phyloP scores from a whole-genome alignment of 179 eudicot genomes.

The Dionaea muscipula region DNA sequence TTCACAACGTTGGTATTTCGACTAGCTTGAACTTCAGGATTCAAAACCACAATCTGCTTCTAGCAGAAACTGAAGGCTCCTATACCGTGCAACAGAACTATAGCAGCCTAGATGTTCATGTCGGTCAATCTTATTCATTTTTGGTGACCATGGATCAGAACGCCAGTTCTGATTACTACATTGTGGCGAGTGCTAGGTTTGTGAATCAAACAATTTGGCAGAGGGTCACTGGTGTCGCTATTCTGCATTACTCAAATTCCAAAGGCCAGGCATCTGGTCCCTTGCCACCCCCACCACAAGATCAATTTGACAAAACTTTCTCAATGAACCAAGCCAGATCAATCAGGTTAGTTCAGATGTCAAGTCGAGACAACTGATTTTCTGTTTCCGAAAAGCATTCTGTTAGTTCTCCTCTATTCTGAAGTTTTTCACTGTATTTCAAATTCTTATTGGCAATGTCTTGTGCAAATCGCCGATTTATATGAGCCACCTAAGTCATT shows the following conservation, averaged over 20 bases:
- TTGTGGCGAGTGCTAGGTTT: conserved; percentile 88
- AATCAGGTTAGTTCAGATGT: conserved; percentile 79
- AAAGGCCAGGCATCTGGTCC: conserved; percentile 74
- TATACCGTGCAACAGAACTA: conserved; percentile 66
- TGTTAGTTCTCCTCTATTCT: too few relatives aligned
- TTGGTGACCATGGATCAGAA: conserved; percentile 94
- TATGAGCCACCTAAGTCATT: too few relatives aligned
- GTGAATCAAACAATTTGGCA: conserved; percentile 71
- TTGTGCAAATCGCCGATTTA: too few relatives aligned
- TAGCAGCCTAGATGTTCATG: conserved; percentile 71
- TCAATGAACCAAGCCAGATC: conserved; percentile 71
- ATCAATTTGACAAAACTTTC: conserved; percentile 49
- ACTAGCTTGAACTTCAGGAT: conserved; percentile 80
- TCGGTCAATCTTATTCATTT: conserved; percentile 90
- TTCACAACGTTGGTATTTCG: conserved; percentile 76
- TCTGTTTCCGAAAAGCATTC: too few relatives aligned
- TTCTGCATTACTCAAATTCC: conserved; percentile 80
- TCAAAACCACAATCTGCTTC: conserved; percentile 62
- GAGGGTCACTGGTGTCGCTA: conserved; percentile 82
- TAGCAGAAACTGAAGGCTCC: conserved; percentile 81
- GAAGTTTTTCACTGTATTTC: too few relatives aligned
- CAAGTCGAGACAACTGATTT: too few relatives aligned
- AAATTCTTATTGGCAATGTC: too few relatives aligned
- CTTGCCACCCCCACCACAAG: conserved; percentile 87
- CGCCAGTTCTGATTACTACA: conserved; percentile 84